Conservation (phyloP, 2,329 filamentous ascomycete genomes). For the Helicocarpus griseus region DNA sequence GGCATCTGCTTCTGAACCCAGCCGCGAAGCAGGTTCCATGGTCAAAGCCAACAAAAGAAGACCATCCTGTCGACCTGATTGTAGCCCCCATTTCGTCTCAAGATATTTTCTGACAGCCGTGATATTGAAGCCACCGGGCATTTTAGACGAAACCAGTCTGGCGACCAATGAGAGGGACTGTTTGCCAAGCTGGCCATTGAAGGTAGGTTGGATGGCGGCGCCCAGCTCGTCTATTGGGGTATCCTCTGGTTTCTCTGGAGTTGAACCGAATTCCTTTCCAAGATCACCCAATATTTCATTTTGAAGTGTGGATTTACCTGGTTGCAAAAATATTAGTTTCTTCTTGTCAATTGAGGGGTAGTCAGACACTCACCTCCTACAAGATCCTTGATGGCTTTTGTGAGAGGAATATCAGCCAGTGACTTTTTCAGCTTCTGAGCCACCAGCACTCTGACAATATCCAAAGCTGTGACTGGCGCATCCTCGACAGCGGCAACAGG, state of each 20-base stretch:
- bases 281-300: constrained; percentile 97
- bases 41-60: constrained; percentile 81
- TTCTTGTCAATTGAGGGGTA: neutral
- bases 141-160: constrained; percentile 93
- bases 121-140: constrained; percentile 99
- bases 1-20: constrained; percentile 81
- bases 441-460: constrained; percentile 80
- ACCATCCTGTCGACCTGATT: constrained; percentile 78
- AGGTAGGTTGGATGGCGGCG: constrained; percentile 94
- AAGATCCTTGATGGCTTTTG: constrained; percentile 96
- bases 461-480: constrained; percentile 75
- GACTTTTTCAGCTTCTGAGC: constrained; percentile 98
- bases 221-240: constrained; percentile 91
- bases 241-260: constrained; percentile 96
- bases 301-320: constrained; percentile 95
- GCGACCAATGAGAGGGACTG: constrained; percentile 89
- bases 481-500: constrained; percentile 82
- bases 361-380: constrained; percentile 69
- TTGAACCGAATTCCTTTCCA: constrained; percentile 96
- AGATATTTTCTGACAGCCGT: constrained; percentile 91
- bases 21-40: constrained; percentile 79
- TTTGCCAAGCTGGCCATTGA: constrained; percentile 96
- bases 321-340: neutral
- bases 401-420: constrained; percentile 75
- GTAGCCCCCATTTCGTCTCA: constrained; percentile 87